phyloP scores from a whole-genome alignment of 225 moss, liverwort and hornwort species.

The Anthoceros angustus region DNA sequence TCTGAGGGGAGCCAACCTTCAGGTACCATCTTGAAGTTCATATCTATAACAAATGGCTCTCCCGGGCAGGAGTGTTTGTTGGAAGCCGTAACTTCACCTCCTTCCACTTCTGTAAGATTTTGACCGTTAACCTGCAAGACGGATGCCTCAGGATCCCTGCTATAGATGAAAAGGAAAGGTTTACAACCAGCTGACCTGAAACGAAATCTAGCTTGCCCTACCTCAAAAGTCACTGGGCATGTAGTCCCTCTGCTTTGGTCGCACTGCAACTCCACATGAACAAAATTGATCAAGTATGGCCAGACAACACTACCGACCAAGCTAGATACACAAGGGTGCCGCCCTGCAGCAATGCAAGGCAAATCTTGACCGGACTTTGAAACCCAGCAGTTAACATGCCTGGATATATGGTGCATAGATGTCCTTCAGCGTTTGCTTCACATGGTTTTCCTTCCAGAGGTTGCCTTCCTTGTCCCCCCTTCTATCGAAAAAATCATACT shows the following conservation, averaged over 20 bases:
- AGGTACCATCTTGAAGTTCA: constrained; percentile 12
- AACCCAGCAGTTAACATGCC: constrained; percentile 5
- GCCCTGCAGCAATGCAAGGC: constrained; percentile 5
- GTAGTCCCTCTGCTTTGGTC: constrained; percentile 21
- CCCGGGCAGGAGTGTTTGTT: constrained; percentile 31
- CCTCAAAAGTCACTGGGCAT: constrained; percentile 36
- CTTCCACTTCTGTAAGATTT: constrained; percentile 24
- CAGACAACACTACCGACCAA: not conserved
- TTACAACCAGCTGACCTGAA: not conserved
- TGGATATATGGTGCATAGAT: constrained; percentile 67
- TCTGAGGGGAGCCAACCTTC: constrained; percentile 16
- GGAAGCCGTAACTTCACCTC: constrained; percentile 35
- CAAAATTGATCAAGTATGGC: not conserved
- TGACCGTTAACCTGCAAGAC: constrained; percentile 37
- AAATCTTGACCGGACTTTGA: not conserved
- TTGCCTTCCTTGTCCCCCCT: constrained; percentile 6
- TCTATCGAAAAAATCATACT: constrained; percentile 19
- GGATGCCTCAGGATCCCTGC: not conserved
- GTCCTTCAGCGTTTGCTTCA: constrained; percentile 33
- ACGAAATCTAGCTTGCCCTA: constrained; percentile 1
- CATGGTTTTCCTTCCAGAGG: constrained; percentile 23
- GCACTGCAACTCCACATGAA: constrained; percentile 5
- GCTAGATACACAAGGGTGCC: constrained; percentile 8
- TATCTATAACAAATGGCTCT: constrained; percentile 20
- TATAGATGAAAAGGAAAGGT: not conserved